Percentiles rank a stretch among this genome's conserved stretches.
These are phyloP conservation scores for Diospyros lotus DNA, from an alignment of 148 eudicot species.

Conservation along the genomic window DNA sequence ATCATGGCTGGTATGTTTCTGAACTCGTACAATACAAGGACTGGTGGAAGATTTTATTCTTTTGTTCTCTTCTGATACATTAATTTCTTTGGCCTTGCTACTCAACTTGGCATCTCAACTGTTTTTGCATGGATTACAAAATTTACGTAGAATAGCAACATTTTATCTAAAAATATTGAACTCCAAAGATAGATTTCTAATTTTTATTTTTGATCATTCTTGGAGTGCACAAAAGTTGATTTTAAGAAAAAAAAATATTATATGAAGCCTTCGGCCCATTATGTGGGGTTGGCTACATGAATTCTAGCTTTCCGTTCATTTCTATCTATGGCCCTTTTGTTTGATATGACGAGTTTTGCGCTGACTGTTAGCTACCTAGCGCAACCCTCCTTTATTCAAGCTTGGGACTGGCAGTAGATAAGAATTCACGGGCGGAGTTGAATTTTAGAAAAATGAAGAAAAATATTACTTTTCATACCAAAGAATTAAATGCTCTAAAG, in stretches of 20 bases:
- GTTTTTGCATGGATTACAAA: neutral
- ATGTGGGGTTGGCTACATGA: no score
- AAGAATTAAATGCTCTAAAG: neutral
- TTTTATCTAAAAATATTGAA: neutral
- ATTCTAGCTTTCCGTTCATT: no score
- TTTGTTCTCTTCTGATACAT: neutral
- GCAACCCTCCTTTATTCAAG: no score
- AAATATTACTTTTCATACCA: neutral
- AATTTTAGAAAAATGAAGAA: no score
- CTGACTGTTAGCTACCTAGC: no score
- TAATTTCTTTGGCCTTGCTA: neutral
- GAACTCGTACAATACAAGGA: slow-evolving; percentile 1
- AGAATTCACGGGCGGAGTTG: neutral
- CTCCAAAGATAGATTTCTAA: neutral
- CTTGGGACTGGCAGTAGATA: no score
- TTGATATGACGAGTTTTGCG: no score
- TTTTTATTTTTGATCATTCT: neutral
- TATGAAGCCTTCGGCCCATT: neutral
- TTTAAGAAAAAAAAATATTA: neutral
- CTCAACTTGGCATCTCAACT: neutral
- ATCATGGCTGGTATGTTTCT: slow-evolving; percentile 83
- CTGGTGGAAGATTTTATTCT: neutral
- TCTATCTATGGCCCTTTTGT: no score
- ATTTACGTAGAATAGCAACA: neutral
- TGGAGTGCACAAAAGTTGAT: neutral